Percentiles rank a stretch among this genome's conserved stretches.
These are phyloP conservation scores for Balakata baccata DNA, from an alignment of 345 rosid genomes.

Conservation along the genomic window DNA sequence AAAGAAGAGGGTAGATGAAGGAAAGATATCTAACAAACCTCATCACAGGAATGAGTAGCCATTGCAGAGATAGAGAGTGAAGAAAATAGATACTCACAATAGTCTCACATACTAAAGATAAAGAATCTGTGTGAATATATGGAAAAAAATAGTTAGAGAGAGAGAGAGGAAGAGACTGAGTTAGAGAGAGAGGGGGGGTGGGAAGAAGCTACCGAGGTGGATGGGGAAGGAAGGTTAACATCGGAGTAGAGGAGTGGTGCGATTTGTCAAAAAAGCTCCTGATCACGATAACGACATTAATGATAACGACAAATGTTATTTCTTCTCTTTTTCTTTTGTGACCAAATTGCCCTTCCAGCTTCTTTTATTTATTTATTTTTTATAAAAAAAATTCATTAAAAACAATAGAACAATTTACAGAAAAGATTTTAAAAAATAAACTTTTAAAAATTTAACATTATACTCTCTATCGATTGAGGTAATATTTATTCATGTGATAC, in stretches of 20 bases:
- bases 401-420: too few relatives aligned
- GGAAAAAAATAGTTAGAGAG: slow-evolving; percentile 1
- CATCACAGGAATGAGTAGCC: slow-evolving; percentile 24
- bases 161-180: too few relatives aligned
- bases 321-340: background rate
- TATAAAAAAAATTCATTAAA: too few relatives aligned
- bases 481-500: too few relatives aligned
- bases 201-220: slow-evolving; percentile 6
- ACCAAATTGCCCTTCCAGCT: slow-evolving; percentile 18
- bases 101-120: background rate
- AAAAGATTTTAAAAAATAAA: too few relatives aligned
- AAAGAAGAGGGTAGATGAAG: background rate
- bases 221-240: background rate
- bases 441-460: too few relatives aligned
- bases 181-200: too few relatives aligned
- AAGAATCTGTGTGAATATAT: background rate
- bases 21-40: slow-evolving; percentile 16
- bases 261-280: slow-evolving; percentile 36
- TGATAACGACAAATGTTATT: slow-evolving; percentile 23
- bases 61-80: slow-evolving; percentile 7
- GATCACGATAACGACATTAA: slow-evolving; percentile 37
- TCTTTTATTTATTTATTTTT: background rate
- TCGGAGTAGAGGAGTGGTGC: slow-evolving; percentile 19
- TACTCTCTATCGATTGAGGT: too few relatives aligned
- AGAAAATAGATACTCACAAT: background rate